Evolutionary conservation across 306 rosid genomes (phyloP).

Genomic region (Casuarina equisetifolia): DNA sequence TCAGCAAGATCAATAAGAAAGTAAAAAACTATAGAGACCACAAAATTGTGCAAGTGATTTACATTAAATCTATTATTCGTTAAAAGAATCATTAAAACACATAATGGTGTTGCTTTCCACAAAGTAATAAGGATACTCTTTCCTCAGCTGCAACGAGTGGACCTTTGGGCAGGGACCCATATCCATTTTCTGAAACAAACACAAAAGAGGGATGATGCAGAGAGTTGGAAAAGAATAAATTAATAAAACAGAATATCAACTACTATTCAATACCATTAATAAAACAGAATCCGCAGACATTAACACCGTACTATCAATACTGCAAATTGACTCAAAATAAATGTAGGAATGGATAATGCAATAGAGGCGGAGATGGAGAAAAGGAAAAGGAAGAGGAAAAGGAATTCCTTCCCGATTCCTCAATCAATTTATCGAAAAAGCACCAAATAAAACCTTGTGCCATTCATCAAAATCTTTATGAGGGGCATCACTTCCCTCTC

Average conservation of each 20-base stretch:
- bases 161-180: conserved; percentile 99
- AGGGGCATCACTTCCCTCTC: too few species aligned
- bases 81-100: background rate
- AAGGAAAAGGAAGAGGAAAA: background rate
- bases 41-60: background rate
- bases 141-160: conserved; percentile 96
- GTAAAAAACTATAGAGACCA: background rate
- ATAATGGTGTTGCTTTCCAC: conserved; percentile 9
- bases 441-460: too few species aligned
- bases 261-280: background rate
- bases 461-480: too few species aligned
- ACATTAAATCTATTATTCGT: background rate
- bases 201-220: background rate
- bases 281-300: background rate
- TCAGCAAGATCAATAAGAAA: background rate
- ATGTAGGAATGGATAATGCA: background rate
- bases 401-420: background rate
- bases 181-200: conserved; percentile 88
- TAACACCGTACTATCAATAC: background rate
- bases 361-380: background rate
- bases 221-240: background rate
- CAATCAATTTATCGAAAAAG: background rate
- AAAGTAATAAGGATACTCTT: conserved; percentile 81
- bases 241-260: background rate
- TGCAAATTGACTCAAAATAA: background rate